These are phyloP conservation scores for Conidiobolus incongruus DNA, from an alignment of 371 early-diverging fungal genomes.

Conservation along the genomic window DNA sequence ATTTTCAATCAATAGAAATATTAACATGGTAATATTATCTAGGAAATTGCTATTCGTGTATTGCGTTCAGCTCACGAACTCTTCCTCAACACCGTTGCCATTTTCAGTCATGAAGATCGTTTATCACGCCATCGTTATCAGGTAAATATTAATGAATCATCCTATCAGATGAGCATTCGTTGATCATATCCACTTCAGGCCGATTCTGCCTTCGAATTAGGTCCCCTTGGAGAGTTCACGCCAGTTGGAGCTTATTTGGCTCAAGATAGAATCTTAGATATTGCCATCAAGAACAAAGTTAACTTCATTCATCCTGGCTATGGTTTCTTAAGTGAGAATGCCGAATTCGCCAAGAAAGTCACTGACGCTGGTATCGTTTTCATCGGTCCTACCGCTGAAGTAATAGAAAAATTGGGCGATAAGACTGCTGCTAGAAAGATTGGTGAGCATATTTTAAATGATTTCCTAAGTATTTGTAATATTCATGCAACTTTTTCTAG, in stretches of 20 bases:
- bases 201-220: conserved; percentile 85
- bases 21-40: not conserved
- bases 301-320: conserved; percentile 43
- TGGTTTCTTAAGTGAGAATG: conserved; percentile 80
- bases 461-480: not conserved
- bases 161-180: conserved; percentile 1
- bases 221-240: conserved; percentile 44
- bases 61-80: conserved; percentile 82
- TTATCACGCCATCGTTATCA: conserved; percentile 79
- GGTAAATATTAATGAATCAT: conserved; percentile 10
- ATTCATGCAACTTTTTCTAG: conserved; percentile 11
- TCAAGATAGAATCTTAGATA: conserved; percentile 71
- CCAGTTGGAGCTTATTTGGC: conserved; percentile 88
- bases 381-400: conserved; percentile 66
- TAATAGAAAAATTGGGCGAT: conserved; percentile 78
- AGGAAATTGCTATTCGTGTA: conserved; percentile 83
- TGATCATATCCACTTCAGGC: too few relatives aligned
- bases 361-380: conserved; percentile 79
- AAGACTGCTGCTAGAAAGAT: conserved; percentile 82
- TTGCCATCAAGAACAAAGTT: conserved; percentile 58
- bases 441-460: conserved; percentile 15
- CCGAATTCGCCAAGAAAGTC: conserved; percentile 74
- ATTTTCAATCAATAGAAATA: too few relatives aligned
- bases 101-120: conserved; percentile 79
- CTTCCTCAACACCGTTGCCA: conserved; percentile 67